Conservation (phyloP, 331 rosid genomes). For the Telfairia occidentalis region DNA sequence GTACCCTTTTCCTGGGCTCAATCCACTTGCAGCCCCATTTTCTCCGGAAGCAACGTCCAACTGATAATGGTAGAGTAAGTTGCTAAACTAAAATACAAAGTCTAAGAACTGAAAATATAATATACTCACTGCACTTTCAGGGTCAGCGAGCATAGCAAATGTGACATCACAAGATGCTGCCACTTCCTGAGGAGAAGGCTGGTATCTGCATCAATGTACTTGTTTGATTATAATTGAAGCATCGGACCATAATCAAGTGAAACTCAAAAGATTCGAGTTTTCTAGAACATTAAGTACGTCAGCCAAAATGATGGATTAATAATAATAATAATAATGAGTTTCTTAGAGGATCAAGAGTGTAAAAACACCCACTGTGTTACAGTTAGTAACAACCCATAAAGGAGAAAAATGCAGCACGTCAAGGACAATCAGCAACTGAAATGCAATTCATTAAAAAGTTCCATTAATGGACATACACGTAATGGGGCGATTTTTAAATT, state of each 20-base stretch:
- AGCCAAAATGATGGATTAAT: neutral
- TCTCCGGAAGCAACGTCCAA: slow-evolving; percentile 75
- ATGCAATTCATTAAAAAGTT: neutral
- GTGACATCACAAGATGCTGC: slow-evolving; percentile 89
- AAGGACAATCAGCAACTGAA: neutral
- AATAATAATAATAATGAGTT: neutral
- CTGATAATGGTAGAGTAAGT: slow-evolving; percentile 29
- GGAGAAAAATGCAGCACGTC: neutral
- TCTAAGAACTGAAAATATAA: slow-evolving; percentile 13
- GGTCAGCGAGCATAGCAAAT: slow-evolving; percentile 98
- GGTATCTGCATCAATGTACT: slow-evolving; percentile 42
- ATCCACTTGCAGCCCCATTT: slow-evolving; percentile 70
- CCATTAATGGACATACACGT: neutral
- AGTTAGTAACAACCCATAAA: neutral
- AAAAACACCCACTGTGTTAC: neutral
- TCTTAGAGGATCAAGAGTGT: neutral
- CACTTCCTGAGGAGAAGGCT: slow-evolving; percentile 75
- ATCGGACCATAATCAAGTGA: neutral
- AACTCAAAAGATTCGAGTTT: neutral
- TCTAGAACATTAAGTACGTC: neutral
- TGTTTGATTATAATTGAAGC: neutral
- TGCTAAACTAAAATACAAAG: slow-evolving; percentile 6
- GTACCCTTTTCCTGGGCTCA: slow-evolving; percentile 90
- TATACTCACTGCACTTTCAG: slow-evolving; percentile 81
- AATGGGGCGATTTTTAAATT: neutral